A percentile compares a stretch with the other conserved stretches of the same genome.
Conservation (phyloP, 2,329 filamentous ascomycete species). For the Calonectria crousiana region DNA sequence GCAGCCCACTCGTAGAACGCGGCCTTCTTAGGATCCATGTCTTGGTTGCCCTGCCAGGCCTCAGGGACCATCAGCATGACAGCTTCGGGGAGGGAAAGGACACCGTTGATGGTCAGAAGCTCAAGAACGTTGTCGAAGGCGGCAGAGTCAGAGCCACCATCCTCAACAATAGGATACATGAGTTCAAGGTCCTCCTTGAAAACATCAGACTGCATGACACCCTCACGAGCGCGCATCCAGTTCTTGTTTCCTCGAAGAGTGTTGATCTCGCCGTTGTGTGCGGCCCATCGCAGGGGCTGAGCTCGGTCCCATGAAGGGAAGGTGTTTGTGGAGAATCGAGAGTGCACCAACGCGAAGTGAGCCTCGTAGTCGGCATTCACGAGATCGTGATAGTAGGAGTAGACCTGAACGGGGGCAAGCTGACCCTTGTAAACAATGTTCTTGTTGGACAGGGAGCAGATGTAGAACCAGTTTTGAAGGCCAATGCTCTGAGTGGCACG, state of each 20-base stretch:
- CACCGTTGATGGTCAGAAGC: slow-evolving; percentile 93
- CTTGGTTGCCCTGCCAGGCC: slow-evolving; percentile 93
- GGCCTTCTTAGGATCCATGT: slow-evolving; percentile 94
- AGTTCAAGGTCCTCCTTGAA: slow-evolving; percentile 93
- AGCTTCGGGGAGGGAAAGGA: slow-evolving; percentile 93
- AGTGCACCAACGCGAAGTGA: slow-evolving; percentile 97
- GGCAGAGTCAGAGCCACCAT: slow-evolving; percentile 95
- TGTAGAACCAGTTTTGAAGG: slow-evolving; percentile 98
- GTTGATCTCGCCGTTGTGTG: slow-evolving; percentile 99
- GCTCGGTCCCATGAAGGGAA: slow-evolving; percentile 99
- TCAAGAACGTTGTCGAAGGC: slow-evolving; percentile 98
- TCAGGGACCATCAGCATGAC: slow-evolving; percentile 99
- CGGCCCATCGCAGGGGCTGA: slow-evolving; percentile 95
- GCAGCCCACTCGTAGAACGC: slow-evolving; percentile 99
- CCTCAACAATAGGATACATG: slow-evolving; percentile 95
- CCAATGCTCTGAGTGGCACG: slow-evolving; percentile 94
- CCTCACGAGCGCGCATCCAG: slow-evolving; percentile 98
- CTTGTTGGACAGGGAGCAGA: slow-evolving; percentile 96
- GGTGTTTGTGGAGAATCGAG: slow-evolving; percentile 97
- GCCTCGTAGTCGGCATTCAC: slow-evolving; percentile 97
- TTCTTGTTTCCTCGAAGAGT: slow-evolving; percentile 98
- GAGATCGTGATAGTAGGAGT: slow-evolving; percentile 97
- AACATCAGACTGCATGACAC: slow-evolving; percentile 90
- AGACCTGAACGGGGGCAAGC: slow-evolving; percentile 92
- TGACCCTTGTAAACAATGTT: slow-evolving; percentile 99